Conservation (phyloP, 345 rosid genomes). For the Punica granatum region DNA sequence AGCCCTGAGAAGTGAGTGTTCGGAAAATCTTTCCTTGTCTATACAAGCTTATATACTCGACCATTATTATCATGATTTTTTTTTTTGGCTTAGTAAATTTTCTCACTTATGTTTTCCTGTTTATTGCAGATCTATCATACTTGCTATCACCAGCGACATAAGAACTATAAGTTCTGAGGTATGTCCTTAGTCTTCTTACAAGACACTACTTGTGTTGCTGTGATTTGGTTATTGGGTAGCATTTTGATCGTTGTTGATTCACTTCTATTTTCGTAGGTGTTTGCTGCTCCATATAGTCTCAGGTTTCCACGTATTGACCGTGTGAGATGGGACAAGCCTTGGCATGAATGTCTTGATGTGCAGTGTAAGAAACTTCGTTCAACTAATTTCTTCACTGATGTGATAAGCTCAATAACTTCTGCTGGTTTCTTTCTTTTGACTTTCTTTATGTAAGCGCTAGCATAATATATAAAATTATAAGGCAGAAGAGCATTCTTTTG, state of each 20-base stretch:
- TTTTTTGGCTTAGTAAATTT: no score
- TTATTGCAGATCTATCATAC: conserved; percentile 67
- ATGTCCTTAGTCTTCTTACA: conserved; percentile 13
- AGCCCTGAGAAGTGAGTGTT: conserved; percentile 96
- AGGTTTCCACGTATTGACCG: conserved; percentile 95
- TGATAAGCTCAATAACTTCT: neutral
- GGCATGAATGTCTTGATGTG: conserved; percentile 96
- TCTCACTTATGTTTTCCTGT: neutral
- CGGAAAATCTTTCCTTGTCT: no score
- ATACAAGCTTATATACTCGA: no score
- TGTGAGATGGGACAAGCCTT: conserved; percentile 94
- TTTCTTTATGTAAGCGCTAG: neutral
- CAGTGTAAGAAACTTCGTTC: conserved; percentile 47
- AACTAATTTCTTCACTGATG: neutral
- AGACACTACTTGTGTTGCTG: neutral
- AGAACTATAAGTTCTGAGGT: conserved; percentile 96
- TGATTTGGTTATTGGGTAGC: neutral
- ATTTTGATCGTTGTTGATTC: neutral
- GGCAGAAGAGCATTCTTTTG: neutral
- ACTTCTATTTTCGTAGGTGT: conserved; percentile 41
- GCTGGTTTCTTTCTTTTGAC: neutral
- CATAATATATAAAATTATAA: neutral
- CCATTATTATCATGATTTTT: no score
- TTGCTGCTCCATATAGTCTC: conserved; percentile 91
- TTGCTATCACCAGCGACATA: conserved; percentile 88